Evolutionary conservation across 148 eudicot species (phyloP), one percentile per base, ranked within the genome.

Genomic region (Suaeda aralocaspica): DNA sequence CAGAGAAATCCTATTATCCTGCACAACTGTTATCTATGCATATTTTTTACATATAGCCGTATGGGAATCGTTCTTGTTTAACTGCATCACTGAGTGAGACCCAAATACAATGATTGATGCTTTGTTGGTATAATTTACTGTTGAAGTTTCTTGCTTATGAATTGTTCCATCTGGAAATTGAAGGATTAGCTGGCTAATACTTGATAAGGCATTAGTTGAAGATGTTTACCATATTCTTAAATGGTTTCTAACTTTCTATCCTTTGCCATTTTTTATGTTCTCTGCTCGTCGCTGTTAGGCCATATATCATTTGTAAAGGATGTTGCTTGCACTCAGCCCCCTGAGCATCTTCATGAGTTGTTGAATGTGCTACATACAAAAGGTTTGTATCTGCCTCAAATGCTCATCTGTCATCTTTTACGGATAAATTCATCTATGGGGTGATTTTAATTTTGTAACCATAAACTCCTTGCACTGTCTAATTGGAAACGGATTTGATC

Each of bases 271-370:
- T 25, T 10, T n/a, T 2, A 18, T 34, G 39, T 57, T 30, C 1
- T 22, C 8, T 65, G 28, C 56, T 53, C 34, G 22, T 16, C 11
- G 12, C 19, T 12, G 21, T 33, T n/a, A 90, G 96, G 84, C 77
- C 98, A 93, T 49, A 78, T 83, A 60, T 84, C 92, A 46, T 93
- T 88, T 69, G 83, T 93, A 42, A 91, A 90, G 79, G 92, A 88
- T 51, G 83, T 91, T 33, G 98, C 98, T 68, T 83, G 81, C 33
- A 77, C 91, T 72, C 82, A 87, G 73, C 89, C 98, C 13, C 98
- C 98, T 3, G 85, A 87, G 85, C 88, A 90, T 79, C 84, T 93
- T 80, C 89, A 84, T 76, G 89, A 87, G 15, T 86, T 93, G 80
- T 68, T 93, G 68, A 85, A 82, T 78, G 80, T 93, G 73, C 88